phyloP scores from a whole-genome alignment of 257 asterid genomes.

The Fraxinus quadrangulata region DNA sequence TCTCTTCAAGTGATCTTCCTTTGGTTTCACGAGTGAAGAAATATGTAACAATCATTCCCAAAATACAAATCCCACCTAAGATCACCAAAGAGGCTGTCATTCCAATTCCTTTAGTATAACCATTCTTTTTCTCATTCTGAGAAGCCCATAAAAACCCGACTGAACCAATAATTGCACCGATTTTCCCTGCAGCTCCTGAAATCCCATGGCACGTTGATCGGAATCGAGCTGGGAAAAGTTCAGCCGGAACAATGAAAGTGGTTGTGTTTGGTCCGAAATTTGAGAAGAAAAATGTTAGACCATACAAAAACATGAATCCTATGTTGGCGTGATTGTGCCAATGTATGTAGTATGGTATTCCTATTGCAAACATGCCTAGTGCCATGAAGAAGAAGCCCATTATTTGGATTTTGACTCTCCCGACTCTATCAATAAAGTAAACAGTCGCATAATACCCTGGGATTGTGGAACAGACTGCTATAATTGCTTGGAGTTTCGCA shows the following conservation, averaged over 20 bases:
- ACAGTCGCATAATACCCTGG: conserved; percentile 63
- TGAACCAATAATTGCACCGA: conserved; percentile 50
- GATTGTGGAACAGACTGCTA: conserved; percentile 51
- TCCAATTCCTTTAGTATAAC: conserved; percentile 16
- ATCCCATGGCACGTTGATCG: conserved; percentile 57
- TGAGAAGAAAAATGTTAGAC: conserved; percentile 51
- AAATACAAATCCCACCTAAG: conserved; percentile 45
- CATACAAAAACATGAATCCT: conserved; percentile 46
- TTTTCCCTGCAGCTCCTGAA: conserved; percentile 49
- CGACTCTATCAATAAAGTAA: conserved; percentile 53
- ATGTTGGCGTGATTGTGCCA: conserved; percentile 26
- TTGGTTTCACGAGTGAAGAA: conserved; percentile 47
- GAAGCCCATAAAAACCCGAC: conserved; percentile 51
- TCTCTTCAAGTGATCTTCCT: conserved; percentile 61
- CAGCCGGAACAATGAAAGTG: conserved; percentile 58
- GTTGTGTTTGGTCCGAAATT: conserved; percentile 68
- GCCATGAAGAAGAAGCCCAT: conserved; percentile 59
- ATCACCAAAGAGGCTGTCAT: conserved; percentile 38
- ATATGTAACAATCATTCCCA: conserved; percentile 39
- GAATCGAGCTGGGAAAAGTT: conserved; percentile 64
- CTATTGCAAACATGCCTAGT: conserved; percentile 38
- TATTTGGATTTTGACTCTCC: conserved; percentile 53
- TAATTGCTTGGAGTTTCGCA: conserved; percentile 51
- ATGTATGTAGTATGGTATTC: conserved; percentile 37
- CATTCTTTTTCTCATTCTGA: conserved; percentile 5